Conservation (phyloP, 106 monocot species). For the Acorus calamus region DNA sequence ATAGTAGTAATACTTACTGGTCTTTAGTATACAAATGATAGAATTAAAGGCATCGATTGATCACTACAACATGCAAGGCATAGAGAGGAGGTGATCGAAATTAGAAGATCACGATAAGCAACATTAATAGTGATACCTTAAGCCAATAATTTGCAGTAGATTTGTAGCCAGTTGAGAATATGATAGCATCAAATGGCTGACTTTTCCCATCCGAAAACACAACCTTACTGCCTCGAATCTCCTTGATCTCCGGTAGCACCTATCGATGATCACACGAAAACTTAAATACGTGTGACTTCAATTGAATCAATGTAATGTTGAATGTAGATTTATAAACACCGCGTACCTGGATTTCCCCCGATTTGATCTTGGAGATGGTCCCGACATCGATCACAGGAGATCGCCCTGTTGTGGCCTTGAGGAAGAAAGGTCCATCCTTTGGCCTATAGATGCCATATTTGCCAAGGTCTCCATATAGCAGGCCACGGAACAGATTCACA, state of each 20-base stretch:
- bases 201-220: constrained; percentile 31
- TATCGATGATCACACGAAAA: background rate
- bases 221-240: constrained; percentile 18
- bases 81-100: no score
- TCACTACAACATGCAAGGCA: no score
- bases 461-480: constrained; percentile 44
- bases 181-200: constrained; percentile 38
- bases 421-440: constrained; percentile 22
- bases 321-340: background rate
- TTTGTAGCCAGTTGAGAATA: constrained; percentile 69
- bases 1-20: no score
- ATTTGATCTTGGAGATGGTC: constrained; percentile 40
- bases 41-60: no score
- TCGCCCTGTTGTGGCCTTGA: constrained; percentile 26
- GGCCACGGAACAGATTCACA: background rate
- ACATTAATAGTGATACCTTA: constrained; percentile 16
- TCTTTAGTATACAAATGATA: no score
- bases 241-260: constrained; percentile 27
- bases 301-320: background rate
- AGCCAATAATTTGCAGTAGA: constrained; percentile 48
- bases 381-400: constrained; percentile 68
- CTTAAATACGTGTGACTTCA: background rate
- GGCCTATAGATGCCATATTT: constrained; percentile 44
- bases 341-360: constrained; percentile 45
- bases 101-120: no score